A percentile compares a stretch with the other conserved stretches of the same genome.
Conservation (phyloP, 2,329 filamentous ascomycete genomes). For the Colletotrichum higginsianum region DNA sequence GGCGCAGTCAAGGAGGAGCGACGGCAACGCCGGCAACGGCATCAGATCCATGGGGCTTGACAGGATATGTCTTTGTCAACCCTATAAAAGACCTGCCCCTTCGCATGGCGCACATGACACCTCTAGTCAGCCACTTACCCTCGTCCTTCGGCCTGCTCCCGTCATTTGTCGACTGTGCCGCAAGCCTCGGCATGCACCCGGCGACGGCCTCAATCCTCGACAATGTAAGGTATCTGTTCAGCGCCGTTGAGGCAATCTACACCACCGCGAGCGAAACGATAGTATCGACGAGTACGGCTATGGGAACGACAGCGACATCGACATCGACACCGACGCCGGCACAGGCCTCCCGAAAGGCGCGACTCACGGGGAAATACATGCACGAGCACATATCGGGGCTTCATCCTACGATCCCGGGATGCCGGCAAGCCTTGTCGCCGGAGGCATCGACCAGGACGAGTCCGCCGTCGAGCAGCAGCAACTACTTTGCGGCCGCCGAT, state of each 20-base stretch:
- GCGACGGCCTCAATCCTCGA: conserved; percentile 66
- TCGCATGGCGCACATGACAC: conserved; percentile 63
- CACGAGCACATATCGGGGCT: conserved; percentile 24
- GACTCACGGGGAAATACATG: conserved; percentile 26
- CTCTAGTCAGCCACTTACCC: conserved; percentile 50
- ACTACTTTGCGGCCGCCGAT: conserved; percentile 10
- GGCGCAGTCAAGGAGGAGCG: not conserved
- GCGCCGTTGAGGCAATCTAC: conserved; percentile 50
- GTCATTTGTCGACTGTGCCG: conserved; percentile 59
- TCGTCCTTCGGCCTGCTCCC: conserved; percentile 54
- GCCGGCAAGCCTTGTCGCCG: conserved; percentile 3
- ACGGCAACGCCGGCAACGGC: not conserved
- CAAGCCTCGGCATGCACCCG: conserved; percentile 60
- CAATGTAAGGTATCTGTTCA: conserved; percentile 64
- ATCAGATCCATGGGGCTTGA: conserved; percentile 7
- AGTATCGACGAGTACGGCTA: not conserved
- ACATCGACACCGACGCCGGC: conserved; percentile 3
- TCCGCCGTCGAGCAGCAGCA: not conserved
- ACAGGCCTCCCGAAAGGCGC: conserved; percentile 24
- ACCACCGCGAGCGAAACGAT: conserved; percentile 2
- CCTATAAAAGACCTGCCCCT: conserved; percentile 54
- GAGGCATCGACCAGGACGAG: conserved; percentile 3
- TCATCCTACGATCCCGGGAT: conserved; percentile 27
- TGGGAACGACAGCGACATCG: not conserved
- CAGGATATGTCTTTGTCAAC: conserved; percentile 60